These are phyloP conservation scores for Clarkia xantiana DNA, from an alignment of 345 rosid species.

Conservation along the genomic window DNA sequence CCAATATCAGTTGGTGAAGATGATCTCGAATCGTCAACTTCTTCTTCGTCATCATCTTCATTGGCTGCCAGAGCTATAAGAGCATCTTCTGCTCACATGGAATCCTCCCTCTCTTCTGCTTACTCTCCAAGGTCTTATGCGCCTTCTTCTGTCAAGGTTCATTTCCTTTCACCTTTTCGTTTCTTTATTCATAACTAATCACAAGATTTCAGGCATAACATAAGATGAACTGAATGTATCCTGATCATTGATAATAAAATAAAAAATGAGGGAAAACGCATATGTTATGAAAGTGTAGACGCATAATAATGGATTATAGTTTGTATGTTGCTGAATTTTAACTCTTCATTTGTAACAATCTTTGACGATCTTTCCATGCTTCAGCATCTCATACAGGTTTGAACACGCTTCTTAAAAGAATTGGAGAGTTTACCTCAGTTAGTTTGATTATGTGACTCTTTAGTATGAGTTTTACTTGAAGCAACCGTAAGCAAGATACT, in stretches of 20 bases:
- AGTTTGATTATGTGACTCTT: no score
- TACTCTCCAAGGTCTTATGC: constrained; percentile 16
- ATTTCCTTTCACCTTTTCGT: not conserved
- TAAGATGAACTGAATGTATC: not conserved
- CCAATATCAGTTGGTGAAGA: not conserved
- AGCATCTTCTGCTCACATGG: constrained; percentile 65
- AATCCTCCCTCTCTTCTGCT: constrained; percentile 61
- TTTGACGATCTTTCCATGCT: no score
- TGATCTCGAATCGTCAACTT: constrained; percentile 1
- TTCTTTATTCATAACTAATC: not conserved
- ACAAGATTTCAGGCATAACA: not conserved
- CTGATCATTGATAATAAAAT: not conserved
- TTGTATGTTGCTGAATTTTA: no score
- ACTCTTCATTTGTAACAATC: no score
- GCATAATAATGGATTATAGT: no score
- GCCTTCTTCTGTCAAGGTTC: constrained; percentile 6
- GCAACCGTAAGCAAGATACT: no score
- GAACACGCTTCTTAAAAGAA: no score
- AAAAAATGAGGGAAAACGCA: no score
- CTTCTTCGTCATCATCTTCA: constrained; percentile 27
- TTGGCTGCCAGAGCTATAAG: constrained; percentile 73
- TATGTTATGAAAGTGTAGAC: no score
- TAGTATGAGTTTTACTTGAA: no score
- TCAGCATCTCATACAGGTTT: no score
- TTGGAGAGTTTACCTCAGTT: no score